Evolutionary conservation across 257 asterid species (phyloP).

Genomic region (Solanum dulcamara): DNA sequence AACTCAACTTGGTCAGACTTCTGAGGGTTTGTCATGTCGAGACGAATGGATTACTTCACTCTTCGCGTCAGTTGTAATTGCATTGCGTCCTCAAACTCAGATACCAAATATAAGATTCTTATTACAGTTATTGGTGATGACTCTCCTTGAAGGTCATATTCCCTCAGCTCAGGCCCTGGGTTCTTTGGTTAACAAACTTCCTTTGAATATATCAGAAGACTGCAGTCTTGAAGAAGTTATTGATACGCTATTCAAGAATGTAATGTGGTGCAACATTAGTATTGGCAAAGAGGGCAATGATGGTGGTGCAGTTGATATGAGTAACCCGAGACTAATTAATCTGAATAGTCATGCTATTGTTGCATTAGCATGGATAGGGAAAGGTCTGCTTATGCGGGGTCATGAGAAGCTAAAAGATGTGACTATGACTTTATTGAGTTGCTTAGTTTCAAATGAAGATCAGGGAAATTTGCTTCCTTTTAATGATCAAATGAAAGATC

Average conservation of each 20-base stretch:
- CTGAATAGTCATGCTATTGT: slow-evolving; percentile 26
- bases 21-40: slow-evolving; percentile 19
- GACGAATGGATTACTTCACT: slow-evolving; percentile 64
- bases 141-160: slow-evolving; percentile 60
- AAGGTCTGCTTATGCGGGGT: slow-evolving; percentile 94
- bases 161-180: slow-evolving; percentile 96
- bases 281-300: slow-evolving; percentile 15
- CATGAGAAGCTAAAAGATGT: slow-evolving; percentile 75
- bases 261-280: slow-evolving; percentile 18
- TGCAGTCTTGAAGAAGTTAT: slow-evolving; percentile 50
- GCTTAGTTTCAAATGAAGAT: slow-evolving; percentile 29
- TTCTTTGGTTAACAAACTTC: slow-evolving; percentile 83
- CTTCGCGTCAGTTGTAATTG: slow-evolving; percentile 68
- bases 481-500: slow-evolving; percentile 15
- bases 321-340: slow-evolving; percentile 26
- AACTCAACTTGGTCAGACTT: slow-evolving; percentile 10
- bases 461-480: slow-evolving; percentile 16
- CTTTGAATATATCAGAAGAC: slow-evolving; percentile 33
- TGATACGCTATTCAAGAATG: slow-evolving; percentile 34
- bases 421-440: slow-evolving; percentile 51
- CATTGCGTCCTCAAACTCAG: slow-evolving; percentile 59
- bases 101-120: slow-evolving; percentile 45
- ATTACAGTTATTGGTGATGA: slow-evolving; percentile 40
- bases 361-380: slow-evolving; percentile 95
- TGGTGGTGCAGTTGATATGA: slow-evolving; percentile 24